Evolutionary conservation across 2,329 filamentous ascomycete genomes (phyloP).

Genomic region (Dryadomyces quercivorus): DNA sequence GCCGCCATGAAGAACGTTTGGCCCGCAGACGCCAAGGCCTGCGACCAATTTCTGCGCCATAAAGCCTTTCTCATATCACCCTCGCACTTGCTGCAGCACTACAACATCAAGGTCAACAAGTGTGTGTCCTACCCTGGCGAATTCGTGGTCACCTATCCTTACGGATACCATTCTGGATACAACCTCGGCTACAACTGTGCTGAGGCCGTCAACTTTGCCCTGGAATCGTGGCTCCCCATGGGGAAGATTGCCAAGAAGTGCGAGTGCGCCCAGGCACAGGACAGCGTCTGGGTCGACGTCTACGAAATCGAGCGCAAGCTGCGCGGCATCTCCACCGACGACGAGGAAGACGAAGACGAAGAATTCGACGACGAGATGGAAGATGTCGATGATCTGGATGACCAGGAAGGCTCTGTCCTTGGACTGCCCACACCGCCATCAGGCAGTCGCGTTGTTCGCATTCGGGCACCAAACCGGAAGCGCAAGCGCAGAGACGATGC

Average conservation of each 20-base stretch:
- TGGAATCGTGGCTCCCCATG: slow-evolving; percentile 90
- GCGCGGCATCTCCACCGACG: slow-evolving; percentile 76
- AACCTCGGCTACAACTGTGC: slow-evolving; percentile 98
- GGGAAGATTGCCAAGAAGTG: slow-evolving; percentile 94
- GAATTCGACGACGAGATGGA: slow-evolving; percentile 51
- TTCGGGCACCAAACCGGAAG: slow-evolving; percentile 42
- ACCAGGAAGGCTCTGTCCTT: slow-evolving; percentile 48
- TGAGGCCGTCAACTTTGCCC: slow-evolving; percentile 95
- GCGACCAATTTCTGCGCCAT: slow-evolving; percentile 90
- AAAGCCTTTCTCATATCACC: slow-evolving; percentile 97
- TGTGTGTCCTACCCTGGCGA: slow-evolving; percentile 92
- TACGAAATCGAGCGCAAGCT: slow-evolving; percentile 91
- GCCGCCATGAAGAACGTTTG: slow-evolving; percentile 90
- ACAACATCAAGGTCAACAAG: slow-evolving; percentile 92
- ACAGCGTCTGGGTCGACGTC: slow-evolving; percentile 98
- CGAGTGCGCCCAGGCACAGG: slow-evolving; percentile 85
- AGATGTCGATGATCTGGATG: slow-evolving; percentile 39
- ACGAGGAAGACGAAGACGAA: slow-evolving; percentile 63
- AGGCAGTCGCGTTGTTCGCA: slow-evolving; percentile 24
- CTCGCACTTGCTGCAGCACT: slow-evolving; percentile 72
- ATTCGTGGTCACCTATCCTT: slow-evolving; percentile 96
- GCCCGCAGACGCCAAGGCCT: slow-evolving; percentile 90
- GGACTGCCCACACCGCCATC: slow-evolving; percentile 70
- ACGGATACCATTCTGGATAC: slow-evolving; percentile 96
- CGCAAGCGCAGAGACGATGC: slow-evolving; percentile 25